A percentile compares a stretch with the other conserved stretches of the same genome.
Conservation (phyloP, 73 alveolate species). For the Paramecium primaurelia region DNA sequence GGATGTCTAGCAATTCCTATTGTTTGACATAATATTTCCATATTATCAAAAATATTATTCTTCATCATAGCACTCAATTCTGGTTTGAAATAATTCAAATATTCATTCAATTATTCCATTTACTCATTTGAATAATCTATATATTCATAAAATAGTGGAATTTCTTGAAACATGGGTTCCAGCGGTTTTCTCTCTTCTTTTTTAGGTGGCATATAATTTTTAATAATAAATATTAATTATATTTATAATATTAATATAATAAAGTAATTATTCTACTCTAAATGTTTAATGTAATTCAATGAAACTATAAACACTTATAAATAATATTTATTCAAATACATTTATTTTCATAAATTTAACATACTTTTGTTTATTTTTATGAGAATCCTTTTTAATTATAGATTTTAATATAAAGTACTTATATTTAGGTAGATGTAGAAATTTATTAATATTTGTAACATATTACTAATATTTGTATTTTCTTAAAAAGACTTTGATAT, state of each 20-base stretch:
- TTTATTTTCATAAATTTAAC: too few relatives aligned
- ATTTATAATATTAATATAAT: neutral
- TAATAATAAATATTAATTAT: neutral
- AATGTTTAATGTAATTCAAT: too few relatives aligned
- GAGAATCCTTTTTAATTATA: too few relatives aligned
- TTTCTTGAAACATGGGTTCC: slow-evolving; percentile 1
- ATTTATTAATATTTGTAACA: neutral
- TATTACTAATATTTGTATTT: too few relatives aligned
- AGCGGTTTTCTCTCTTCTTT: slow-evolving; percentile 47
- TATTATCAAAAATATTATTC: slow-evolving; percentile 11
- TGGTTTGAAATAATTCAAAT: slow-evolving; percentile 18
- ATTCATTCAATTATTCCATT: neutral
- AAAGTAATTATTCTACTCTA: too few relatives aligned
- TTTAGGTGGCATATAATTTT: slow-evolving; percentile 36
- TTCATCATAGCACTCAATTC: neutral
- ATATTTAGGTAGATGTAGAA: too few relatives aligned
- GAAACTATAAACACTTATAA: too few relatives aligned
- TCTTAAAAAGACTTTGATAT: neutral
- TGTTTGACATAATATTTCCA: slow-evolving; percentile 1
- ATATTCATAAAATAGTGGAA: neutral
- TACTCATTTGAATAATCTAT: neutral
- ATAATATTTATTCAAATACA: too few relatives aligned
- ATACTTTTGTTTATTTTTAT: too few relatives aligned
- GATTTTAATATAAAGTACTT: too few relatives aligned
- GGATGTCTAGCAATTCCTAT: slow-evolving; percentile 20